Evolutionary conservation across 768 basidiomycete genomes (phyloP).

Genomic region (Daedaleopsis nitida): DNA sequence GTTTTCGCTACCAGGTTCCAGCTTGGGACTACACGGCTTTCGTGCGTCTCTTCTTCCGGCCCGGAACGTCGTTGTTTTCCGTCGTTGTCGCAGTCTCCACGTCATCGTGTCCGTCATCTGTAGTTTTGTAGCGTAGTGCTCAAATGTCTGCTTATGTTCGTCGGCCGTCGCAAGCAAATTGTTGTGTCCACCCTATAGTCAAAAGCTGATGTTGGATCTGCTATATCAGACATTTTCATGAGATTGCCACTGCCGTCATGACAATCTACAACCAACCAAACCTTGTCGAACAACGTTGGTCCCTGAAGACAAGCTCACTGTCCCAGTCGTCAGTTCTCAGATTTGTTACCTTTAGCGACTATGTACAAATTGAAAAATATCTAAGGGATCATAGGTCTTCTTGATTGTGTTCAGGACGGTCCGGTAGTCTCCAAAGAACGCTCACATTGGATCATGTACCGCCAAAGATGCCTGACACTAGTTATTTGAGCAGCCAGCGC

Average conservation of each 20-base stretch:
- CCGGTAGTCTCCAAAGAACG: slow-evolving; percentile 52
- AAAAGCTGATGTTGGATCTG: background rate
- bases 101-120: slow-evolving; percentile 27
- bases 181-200: slow-evolving; percentile 10
- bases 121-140: slow-evolving; percentile 38
- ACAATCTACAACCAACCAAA: too few species aligned
- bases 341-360: slow-evolving; percentile 48
- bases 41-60: background rate
- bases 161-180: slow-evolving; percentile 23
- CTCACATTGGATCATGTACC: slow-evolving; percentile 42
- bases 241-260: background rate
- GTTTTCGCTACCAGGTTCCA: slow-evolving; percentile 26
- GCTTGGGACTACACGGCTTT: slow-evolving; percentile 1
- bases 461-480: slow-evolving; percentile 42
- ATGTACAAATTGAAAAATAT: slow-evolving; percentile 51
- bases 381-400: slow-evolving; percentile 44
- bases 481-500: too few species aligned
- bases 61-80: background rate
- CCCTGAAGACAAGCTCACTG: slow-evolving; percentile 26
- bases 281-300: background rate
- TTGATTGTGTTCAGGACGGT: slow-evolving; percentile 44
- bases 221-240: background rate
- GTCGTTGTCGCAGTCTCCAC: slow-evolving; percentile 4
- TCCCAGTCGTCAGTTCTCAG: slow-evolving; percentile 59
- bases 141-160: slow-evolving; percentile 24